Percentiles rank a stretch among this genome's conserved stretches.
Evolutionary conservation across 306 rosid species (phyloP).

Genomic region (Ochetophila trinervis): DNA sequence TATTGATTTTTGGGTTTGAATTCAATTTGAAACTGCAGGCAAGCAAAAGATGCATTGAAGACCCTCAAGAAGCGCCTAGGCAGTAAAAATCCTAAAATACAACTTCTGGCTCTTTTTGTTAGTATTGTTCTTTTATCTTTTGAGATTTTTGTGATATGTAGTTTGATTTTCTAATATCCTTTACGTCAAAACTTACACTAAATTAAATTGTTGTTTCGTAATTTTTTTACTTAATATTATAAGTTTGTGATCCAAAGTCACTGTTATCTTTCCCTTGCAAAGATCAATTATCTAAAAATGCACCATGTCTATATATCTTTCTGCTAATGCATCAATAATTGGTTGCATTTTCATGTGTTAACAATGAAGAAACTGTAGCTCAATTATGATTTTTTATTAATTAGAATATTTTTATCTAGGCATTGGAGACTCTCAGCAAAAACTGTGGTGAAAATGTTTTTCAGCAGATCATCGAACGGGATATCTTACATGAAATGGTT

Average conservation of each 20-base stretch:
- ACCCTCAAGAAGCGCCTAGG: constrained; percentile 78
- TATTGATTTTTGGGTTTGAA: constrained; percentile 20
- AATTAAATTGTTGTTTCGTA: neutral
- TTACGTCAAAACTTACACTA: neutral
- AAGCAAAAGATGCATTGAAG: constrained; percentile 94
- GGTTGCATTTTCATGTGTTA: neutral
- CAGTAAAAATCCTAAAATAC: constrained; percentile 75
- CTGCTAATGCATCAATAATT: neutral
- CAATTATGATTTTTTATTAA: constrained; percentile 16
- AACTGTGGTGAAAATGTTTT: constrained; percentile 87
- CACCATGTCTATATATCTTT: neutral
- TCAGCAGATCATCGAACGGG: constrained; percentile 84
- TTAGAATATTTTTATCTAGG: constrained; percentile 46
- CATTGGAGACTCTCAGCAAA: constrained; percentile 86
- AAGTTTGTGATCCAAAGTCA: constrained; percentile 3
- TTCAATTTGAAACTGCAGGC: constrained; percentile 56
- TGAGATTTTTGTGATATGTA: constrained; percentile 14
- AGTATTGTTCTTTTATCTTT: constrained; percentile 37
- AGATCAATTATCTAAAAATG: neutral
- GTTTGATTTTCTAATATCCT: neutral
- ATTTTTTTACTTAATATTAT: neutral
- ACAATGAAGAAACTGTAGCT: constrained; percentile 14
- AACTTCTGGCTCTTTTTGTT: constrained; percentile 90
- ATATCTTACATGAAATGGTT: constrained; percentile 91
- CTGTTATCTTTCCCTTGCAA: neutral